phyloP scores from a whole-genome alignment of 257 asterid genomes.

The Salvia hispanica region DNA sequence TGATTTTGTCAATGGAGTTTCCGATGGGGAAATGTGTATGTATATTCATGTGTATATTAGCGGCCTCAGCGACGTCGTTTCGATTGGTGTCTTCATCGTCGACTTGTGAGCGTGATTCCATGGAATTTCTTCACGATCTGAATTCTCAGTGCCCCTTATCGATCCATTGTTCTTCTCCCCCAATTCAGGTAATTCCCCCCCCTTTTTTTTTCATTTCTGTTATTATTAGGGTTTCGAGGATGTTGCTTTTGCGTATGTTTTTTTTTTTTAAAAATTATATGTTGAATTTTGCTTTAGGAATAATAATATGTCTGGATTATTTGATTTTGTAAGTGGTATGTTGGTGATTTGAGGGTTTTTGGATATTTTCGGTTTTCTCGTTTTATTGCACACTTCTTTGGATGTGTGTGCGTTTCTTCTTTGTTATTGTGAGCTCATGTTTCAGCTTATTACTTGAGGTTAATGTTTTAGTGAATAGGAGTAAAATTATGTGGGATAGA shows the following conservation, averaged over 20 bases:
- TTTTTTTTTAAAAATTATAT: too few species aligned
- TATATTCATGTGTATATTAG: slow-evolving; percentile 35
- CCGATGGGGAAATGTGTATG: slow-evolving; percentile 33
- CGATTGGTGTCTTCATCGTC: slow-evolving; percentile 30
- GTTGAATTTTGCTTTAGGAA: too few species aligned
- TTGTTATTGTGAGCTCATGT: not conserved
- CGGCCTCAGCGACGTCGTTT: slow-evolving; percentile 34
- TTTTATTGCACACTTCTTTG: not conserved
- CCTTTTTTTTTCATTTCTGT: too few species aligned
- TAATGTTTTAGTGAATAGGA: not conserved
- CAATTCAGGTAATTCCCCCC: slow-evolving; percentile 37
- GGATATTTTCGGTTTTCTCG: slow-evolving; percentile 8
- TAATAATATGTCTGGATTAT: not conserved
- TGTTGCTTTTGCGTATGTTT: not conserved
- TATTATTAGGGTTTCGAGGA: not conserved
- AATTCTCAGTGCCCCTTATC: slow-evolving; percentile 41
- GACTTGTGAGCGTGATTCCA: slow-evolving; percentile 31
- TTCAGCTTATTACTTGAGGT: slow-evolving; percentile 6
- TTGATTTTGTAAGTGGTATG: not conserved
- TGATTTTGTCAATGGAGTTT: slow-evolving; percentile 32
- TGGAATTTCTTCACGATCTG: slow-evolving; percentile 44
- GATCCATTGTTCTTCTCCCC: slow-evolving; percentile 32
- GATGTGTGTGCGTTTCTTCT: not conserved
- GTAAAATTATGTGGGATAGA: not conserved
- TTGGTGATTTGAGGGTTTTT: slow-evolving; percentile 8